Evolutionary conservation across 2,329 filamentous ascomycete genomes (phyloP).

Genomic region (Polytolypa hystricis): DNA sequence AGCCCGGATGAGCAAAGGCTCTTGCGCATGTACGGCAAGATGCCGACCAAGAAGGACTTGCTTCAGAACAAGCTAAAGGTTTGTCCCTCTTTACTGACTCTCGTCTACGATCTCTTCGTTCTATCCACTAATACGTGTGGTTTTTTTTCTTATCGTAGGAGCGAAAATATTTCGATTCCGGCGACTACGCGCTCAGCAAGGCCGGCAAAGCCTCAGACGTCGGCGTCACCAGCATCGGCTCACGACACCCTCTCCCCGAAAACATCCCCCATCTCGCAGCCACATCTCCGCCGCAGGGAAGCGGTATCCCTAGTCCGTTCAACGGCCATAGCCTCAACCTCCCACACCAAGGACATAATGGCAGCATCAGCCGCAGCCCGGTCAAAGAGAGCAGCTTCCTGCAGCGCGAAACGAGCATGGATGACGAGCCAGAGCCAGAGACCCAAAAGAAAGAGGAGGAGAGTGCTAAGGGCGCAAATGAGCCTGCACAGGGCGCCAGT

Average conservation of each 20-base stretch:
- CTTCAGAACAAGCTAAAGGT: constrained; percentile 95
- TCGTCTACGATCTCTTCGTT: background rate
- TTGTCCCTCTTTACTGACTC: constrained; percentile 10
- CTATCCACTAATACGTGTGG: background rate
- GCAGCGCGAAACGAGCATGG: constrained; percentile 66
- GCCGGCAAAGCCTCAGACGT: constrained; percentile 92
- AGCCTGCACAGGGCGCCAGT: constrained; percentile 27
- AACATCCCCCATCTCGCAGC: constrained; percentile 85
- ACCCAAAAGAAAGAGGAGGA: constrained; percentile 32
- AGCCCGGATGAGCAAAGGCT: constrained; percentile 91
- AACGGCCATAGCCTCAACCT: constrained; percentile 21
- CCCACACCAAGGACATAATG: constrained; percentile 20
- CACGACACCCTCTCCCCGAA: constrained; percentile 86
- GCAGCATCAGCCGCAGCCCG: constrained; percentile 52
- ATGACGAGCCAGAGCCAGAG: constrained; percentile 27
- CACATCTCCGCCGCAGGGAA: constrained; percentile 37
- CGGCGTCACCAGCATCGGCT: constrained; percentile 86
- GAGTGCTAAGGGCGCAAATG: constrained; percentile 32
- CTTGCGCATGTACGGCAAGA: constrained; percentile 94
- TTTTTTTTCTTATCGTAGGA: constrained; percentile 41
- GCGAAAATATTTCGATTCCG: constrained; percentile 96
- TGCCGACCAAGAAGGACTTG: constrained; percentile 90
- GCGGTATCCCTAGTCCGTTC: constrained; percentile 17
- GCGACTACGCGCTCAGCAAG: constrained; percentile 93
- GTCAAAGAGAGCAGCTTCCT: constrained; percentile 85